These are phyloP conservation scores for Boletus tomentosulus DNA, from an alignment of 768 basidiomycete species.

Conservation along the genomic window DNA sequence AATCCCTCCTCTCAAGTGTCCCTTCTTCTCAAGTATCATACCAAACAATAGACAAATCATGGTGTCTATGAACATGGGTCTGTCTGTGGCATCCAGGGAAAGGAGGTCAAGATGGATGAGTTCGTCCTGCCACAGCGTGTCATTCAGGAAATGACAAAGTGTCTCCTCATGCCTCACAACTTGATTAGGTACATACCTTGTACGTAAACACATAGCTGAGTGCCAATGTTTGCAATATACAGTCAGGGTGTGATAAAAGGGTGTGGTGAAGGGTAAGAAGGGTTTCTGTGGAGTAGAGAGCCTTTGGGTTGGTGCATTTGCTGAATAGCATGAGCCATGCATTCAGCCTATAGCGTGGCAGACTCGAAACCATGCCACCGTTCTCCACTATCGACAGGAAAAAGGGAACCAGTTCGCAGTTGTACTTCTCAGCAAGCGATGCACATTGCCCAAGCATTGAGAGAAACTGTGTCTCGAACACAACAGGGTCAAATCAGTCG, in stretches of 20 bases:
- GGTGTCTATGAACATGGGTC: too few relatives aligned
- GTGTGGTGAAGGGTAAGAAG: conserved; percentile 64
- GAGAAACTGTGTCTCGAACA: conserved; percentile 81
- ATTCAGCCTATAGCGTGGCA: conserved; percentile 59
- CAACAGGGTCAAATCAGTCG: too few relatives aligned
- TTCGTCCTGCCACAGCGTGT: conserved; percentile 91
- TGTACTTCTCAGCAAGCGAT: conserved; percentile 74
- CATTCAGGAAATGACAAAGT: conserved; percentile 56
- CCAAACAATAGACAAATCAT: too few relatives aligned
- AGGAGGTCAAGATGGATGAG: conserved; percentile 67
- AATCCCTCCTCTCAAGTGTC: too few relatives aligned
- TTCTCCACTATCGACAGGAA: conserved; percentile 54
- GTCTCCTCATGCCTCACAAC: conserved; percentile 54
- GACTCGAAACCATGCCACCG: conserved; percentile 31
- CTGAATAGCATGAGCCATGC: too few relatives aligned
- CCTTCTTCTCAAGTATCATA: too few relatives aligned
- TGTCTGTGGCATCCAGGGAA: conserved; percentile 49
- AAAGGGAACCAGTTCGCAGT: conserved; percentile 74
- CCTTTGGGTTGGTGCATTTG: conserved; percentile 93
- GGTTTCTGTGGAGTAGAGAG: conserved; percentile 62
- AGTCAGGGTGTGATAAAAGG: conserved; percentile 85
- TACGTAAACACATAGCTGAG: conserved; percentile 80
- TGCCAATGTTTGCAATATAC: conserved; percentile 66
- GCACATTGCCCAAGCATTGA: conserved; percentile 63
- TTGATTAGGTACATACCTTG: conserved; percentile 60